Base-by-base conservation (phyloP, 495 filamentous ascomycete genomes). In the Pyrenula aspistea region DNA sequence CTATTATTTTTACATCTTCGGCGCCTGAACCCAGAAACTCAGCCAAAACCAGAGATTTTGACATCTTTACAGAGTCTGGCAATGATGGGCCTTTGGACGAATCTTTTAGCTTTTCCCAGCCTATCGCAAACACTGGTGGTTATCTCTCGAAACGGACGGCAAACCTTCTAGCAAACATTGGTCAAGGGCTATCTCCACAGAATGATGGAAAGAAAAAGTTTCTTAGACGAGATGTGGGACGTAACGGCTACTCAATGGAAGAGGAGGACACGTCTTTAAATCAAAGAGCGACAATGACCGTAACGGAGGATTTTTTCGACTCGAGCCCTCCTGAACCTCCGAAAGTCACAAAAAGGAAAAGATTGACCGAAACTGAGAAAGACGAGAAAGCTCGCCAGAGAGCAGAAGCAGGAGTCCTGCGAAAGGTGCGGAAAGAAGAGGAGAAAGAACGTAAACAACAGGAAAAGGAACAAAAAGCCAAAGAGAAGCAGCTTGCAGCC, bases 401-500 rank as follows among this genome's bases (percentile, higher is more conserved):
- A 47, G 71, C 70, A 53, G 70, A 66, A 22, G 71, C 55, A 68
- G 82, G 68, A 63, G 68, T 56, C 21, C 65, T 57, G 65, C 81
- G 65, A 73, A 77, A 71, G 58, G 67, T 60, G 20, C 72, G 75
- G 12, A 68, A 69, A 15, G 68, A 77, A 55, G 60, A 65, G 0
- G 73, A 78, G 31, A 81, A 73, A 65, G 75, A 69, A 66, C 73
- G 61, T 70, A 83, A 77, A 56, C 70, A 68, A 20, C 61, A 69
- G 51, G 51, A 68, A 57, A 77, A 72, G 60, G 79, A 80, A 61
- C 77, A 85, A 55, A 83, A 79, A 62, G 79, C 76, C 1, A 71
- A 69, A 50, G 81, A 88, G 62, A 91, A 85, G 63, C 78, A 85
- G 54, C 71, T 72, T 11, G 84, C 81, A 12, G 79, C 81, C 12